These are phyloP conservation scores for Grammothele lineata DNA, from an alignment of 768 basidiomycete species.

Conservation along the genomic window DNA sequence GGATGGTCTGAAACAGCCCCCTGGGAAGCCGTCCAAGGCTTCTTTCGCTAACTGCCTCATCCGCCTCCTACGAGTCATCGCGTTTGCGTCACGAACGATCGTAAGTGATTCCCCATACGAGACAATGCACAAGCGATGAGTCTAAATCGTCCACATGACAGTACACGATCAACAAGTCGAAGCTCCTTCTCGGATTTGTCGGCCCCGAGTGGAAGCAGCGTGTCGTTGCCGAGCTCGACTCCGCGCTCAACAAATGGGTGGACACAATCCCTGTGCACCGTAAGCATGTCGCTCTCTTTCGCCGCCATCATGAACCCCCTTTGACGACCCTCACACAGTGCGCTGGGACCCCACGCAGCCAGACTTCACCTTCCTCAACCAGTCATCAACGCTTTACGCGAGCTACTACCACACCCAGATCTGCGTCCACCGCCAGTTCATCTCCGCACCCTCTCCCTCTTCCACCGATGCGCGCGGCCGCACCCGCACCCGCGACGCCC, in stretches of 20 bases:
- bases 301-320: slow-evolving; percentile 24
- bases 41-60: slow-evolving; percentile 50
- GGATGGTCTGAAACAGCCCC: slow-evolving; percentile 58
- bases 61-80: slow-evolving; percentile 60
- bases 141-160: slow-evolving; percentile 21
- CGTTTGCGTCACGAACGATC: slow-evolving; percentile 58
- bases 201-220: slow-evolving; percentile 58
- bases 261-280: slow-evolving; percentile 61
- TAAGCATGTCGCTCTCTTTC: slow-evolving; percentile 19
- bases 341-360: slow-evolving; percentile 33
- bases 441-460: no score
- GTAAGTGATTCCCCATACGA: slow-evolving; percentile 28
- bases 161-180: slow-evolving; percentile 72
- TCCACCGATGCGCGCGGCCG: no score
- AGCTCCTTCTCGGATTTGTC: slow-evolving; percentile 45
- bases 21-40: slow-evolving; percentile 49
- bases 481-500: no score
- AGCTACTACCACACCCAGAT: slow-evolving; percentile 52
- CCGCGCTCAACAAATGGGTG: slow-evolving; percentile 75
- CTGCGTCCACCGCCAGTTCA: slow-evolving; percentile 73
- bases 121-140: neutral
- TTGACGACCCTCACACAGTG: slow-evolving; percentile 12
- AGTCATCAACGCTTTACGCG: slow-evolving; percentile 33
- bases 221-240: slow-evolving; percentile 69
- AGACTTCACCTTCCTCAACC: slow-evolving; percentile 20